These are phyloP conservation scores for Ceratorhiza oryzae-sativae DNA, from an alignment of 1,284 basidiomycete genomes.

Conservation along the genomic window DNA sequence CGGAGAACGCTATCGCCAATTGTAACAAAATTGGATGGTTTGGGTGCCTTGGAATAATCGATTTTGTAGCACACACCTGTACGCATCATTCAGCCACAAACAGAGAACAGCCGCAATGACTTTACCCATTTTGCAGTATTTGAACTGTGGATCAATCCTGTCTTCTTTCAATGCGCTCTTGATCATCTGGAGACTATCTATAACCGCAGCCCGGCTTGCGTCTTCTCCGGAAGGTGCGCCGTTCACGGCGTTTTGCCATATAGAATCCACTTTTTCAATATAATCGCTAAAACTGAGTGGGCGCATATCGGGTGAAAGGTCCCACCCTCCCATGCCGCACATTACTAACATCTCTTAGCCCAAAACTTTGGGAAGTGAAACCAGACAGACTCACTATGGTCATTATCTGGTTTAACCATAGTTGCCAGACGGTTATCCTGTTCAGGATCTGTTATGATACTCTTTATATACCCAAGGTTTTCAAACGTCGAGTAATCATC, in stretches of 20 bases:
- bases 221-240: neutral
- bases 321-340: constrained; percentile 31
- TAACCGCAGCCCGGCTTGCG: constrained; percentile 8
- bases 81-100: neutral
- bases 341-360: constrained; percentile 15
- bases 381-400: neutral
- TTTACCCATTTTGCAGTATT: constrained; percentile 35
- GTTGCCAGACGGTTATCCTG: constrained; percentile 27
- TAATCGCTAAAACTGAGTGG: constrained; percentile 24
- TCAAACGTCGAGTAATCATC: constrained; percentile 5
- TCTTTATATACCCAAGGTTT: constrained; percentile 15
- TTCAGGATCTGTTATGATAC: constrained; percentile 7
- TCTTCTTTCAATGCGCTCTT: constrained; percentile 5
- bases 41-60: constrained; percentile 20
- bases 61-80: constrained; percentile 23
- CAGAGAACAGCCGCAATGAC: neutral
- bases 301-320: neutral
- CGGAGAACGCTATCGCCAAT: constrained; percentile 31
- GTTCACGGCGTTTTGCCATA: constrained; percentile 18
- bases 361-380: neutral
- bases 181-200: constrained; percentile 14
- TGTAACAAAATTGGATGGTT: constrained; percentile 31
- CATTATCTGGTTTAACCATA: constrained; percentile 14
- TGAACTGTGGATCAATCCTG: constrained; percentile 13
- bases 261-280: constrained; percentile 28